Evolutionary conservation across 768 basidiomycete species (phyloP).

Genomic region (Tylopilus sp.): DNA sequence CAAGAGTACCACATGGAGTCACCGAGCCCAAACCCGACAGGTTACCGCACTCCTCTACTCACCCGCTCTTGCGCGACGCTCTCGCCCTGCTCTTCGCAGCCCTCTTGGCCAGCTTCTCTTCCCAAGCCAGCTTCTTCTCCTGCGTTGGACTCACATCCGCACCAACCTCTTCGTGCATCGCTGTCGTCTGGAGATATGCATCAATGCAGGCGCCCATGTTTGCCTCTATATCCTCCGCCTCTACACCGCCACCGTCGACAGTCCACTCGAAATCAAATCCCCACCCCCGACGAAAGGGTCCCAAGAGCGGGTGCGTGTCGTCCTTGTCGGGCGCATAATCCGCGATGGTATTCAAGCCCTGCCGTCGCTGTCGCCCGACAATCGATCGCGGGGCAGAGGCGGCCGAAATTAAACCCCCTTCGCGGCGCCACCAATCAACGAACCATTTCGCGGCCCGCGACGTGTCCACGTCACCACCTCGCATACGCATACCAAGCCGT

Average conservation of each 20-base stretch:
- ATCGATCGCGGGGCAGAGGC: conserved; percentile 38
- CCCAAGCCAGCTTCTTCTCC: conserved; percentile 54
- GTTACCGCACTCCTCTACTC: background rate
- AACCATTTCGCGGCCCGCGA: conserved; percentile 77
- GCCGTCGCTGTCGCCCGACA: background rate
- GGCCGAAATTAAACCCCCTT: conserved; percentile 58
- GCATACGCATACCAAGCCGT: conserved; percentile 78
- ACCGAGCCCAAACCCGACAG: no score
- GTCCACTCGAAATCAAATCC: conserved; percentile 84
- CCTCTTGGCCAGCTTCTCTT: conserved; percentile 38
- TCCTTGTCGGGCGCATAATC: background rate
- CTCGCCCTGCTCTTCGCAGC: conserved; percentile 32
- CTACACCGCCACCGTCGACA: conserved; percentile 8
- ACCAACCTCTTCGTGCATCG: conserved; percentile 50
- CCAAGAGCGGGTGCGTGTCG: background rate
- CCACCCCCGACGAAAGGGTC: conserved; percentile 59
- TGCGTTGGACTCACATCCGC: conserved; percentile 66
- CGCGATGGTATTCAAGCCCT: no score
- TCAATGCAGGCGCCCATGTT: conserved; percentile 75
- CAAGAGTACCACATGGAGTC: background rate
- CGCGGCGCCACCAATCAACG: conserved; percentile 83
- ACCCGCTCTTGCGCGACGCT: conserved; percentile 22
- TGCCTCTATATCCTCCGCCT: conserved; percentile 41
- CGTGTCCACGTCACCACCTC: conserved; percentile 70
- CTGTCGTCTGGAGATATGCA: conserved; percentile 40